Base-by-base conservation (phyloP, 1,139 yeast species). In the Geotrichum klebahnii region DNA sequence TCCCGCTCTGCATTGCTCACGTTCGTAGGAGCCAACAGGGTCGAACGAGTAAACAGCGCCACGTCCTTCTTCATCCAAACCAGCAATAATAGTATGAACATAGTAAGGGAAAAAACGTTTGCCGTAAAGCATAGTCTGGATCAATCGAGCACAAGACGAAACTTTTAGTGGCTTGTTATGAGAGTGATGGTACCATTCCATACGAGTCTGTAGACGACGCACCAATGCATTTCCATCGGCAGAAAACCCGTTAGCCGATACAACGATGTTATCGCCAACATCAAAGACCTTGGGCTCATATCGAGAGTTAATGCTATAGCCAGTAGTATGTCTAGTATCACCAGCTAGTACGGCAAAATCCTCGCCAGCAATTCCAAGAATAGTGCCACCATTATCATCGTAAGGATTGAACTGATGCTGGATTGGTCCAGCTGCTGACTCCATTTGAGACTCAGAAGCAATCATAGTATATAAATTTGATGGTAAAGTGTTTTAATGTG, bases 301-400 rank as follows among this genome's bases (percentile, higher is more conserved):
- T 64, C 99, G 80, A 19, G 97, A 82, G 67, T 92, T 89, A 69
- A 92, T 94, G 56, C 89, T 83, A 71, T 88, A 92, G 32, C 97
- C 98, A 33, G 85, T 84, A 5, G 95, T 89, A 66, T 86, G 96
- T 73, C 99, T 84, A 19, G 99, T 92, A 68, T 94, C 98, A 46
- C 98, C 97, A 0, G 99, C 98, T 55, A 92, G 76, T 36, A 92
- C 94, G 28, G 96, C 97, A 64, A 89, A 92, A 69, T 92, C 97
- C 65, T 87, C 87, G 44, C 99, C 98, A 2, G 98, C 97, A 69
- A 92, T 92, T 53, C 97, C 99, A 59, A 92, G 74, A 52, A 90
- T 92, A 5, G 97, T 90, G 62, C 99, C 99, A 60, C 99, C 99
- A 64, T 90, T 89, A 68, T 92, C 97, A 46, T 94, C 76, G 72